A percentile compares a stretch with the other conserved stretches of the same genome.
Evolutionary conservation across 129 eudicot species (phyloP).

Genomic region (Centella asiatica): DNA sequence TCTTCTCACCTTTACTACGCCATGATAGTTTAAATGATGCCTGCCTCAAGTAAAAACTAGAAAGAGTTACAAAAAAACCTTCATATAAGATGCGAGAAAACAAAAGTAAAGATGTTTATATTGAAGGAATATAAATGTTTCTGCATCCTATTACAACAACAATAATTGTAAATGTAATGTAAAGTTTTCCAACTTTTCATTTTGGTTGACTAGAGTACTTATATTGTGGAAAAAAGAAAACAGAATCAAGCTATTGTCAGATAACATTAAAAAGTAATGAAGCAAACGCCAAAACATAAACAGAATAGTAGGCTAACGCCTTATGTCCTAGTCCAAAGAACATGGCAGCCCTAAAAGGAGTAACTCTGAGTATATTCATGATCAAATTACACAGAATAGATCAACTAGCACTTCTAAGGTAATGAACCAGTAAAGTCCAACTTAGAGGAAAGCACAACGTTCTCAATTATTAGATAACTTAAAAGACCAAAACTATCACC

Average conservation of each 20-base stretch:
- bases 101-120: not conserved
- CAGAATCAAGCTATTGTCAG: no score
- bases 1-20: constrained; percentile 73
- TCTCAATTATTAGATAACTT: not conserved
- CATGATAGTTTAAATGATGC: constrained; percentile 92
- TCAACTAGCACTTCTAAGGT: not conserved
- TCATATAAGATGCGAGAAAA: not conserved
- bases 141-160: no score
- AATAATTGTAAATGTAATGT: no score
- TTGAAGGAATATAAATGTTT: not conserved
- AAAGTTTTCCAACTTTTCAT: no score
- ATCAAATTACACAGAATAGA: not conserved
- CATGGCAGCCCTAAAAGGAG: not conserved
- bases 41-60: constrained; percentile 21
- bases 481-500: not conserved
- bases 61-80: not conserved
- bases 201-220: no score
- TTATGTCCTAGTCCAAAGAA: not conserved
- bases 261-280: no score
- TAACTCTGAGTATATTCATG: not conserved
- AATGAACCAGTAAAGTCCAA: not conserved
- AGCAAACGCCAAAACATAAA: no score
- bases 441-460: not conserved
- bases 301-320: no score
- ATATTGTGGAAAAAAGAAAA: no score